These are phyloP conservation scores for Prillingera fragicola DNA, from an alignment of 1,284 basidiomycete species.

Conservation along the genomic window DNA sequence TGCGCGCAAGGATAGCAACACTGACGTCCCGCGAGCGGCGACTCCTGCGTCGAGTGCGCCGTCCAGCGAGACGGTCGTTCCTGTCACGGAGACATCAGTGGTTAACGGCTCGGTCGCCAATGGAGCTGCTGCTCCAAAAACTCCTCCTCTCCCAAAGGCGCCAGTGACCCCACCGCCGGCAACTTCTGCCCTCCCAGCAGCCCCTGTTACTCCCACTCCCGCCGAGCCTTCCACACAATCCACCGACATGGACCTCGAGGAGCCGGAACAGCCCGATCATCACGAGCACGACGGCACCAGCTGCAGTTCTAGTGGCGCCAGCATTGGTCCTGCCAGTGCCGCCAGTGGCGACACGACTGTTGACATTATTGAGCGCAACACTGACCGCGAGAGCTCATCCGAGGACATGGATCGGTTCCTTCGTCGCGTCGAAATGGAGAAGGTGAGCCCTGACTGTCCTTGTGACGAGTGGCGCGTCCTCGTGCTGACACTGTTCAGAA, in stretches of 20 bases:
- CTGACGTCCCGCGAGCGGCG: slow-evolving; percentile 11
- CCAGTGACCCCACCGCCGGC: not conserved
- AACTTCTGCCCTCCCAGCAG: not conserved
- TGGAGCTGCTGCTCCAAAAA: not conserved
- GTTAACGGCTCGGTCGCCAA: not conserved
- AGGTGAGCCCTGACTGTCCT: slow-evolving; percentile 33
- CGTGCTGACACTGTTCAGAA: slow-evolving; percentile 23
- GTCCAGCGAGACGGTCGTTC: not conserved
- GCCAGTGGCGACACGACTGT: slow-evolving; percentile 4
- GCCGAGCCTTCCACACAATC: not conserved
- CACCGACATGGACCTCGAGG: slow-evolving; percentile 2
- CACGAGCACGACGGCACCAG: slow-evolving; percentile 9
- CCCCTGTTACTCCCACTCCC: not conserved
- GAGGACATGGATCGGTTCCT: slow-evolving; percentile 39
- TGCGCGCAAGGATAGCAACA: slow-evolving; percentile 1
- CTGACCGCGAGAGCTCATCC: slow-evolving; percentile 13
- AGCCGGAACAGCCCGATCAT: no score
- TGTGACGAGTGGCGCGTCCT: no score
- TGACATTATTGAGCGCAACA: slow-evolving; percentile 8
- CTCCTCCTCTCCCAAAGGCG: not conserved
- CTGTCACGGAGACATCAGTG: not conserved
- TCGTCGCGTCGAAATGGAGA: slow-evolving; percentile 42
- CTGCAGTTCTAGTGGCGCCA: slow-evolving; percentile 4
- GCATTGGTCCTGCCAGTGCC: slow-evolving; percentile 2
- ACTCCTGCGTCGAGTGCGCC: slow-evolving; percentile 15